A percentile compares a stretch with the other conserved stretches of the same genome.
Evolutionary conservation across 345 rosid genomes (phyloP).

Genomic region (Salix caprea): DNA sequence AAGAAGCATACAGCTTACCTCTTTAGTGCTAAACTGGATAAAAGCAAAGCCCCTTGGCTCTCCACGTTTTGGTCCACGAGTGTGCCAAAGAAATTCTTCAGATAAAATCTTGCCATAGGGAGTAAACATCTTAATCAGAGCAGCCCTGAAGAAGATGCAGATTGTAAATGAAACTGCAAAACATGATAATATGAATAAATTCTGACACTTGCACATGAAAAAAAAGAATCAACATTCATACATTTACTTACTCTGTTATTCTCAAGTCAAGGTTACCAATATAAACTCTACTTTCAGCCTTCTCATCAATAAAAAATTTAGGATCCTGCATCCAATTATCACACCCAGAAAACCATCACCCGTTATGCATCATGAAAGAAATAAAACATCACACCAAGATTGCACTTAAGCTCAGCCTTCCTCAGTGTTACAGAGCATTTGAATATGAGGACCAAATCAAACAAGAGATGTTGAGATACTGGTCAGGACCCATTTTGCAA

Average conservation of each 20-base stretch:
- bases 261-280: slow-evolving; percentile 80
- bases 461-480: neutral
- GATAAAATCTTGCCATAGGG: slow-evolving; percentile 79
- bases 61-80: slow-evolving; percentile 88
- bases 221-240: neutral
- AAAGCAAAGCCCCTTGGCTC: slow-evolving; percentile 88
- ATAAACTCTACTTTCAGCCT: slow-evolving; percentile 64
- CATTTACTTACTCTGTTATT: slow-evolving; percentile 69
- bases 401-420: neutral
- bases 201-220: neutral
- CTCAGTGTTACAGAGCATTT: neutral
- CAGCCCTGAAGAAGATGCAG: slow-evolving; percentile 47
- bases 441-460: neutral
- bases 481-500: neutral
- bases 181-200: neutral
- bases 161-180: neutral
- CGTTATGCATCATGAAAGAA: neutral
- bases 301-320: slow-evolving; percentile 49
- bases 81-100: slow-evolving; percentile 91
- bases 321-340: slow-evolving; percentile 46
- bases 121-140: slow-evolving; percentile 84
- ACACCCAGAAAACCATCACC: neutral
- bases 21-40: slow-evolving; percentile 67
- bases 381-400: neutral
- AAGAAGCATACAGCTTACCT: slow-evolving; percentile 50